Evolutionary conservation across 257 asterid species (phyloP), one percentile per base, ranked within the genome.

Genomic region (Capsicum rhomboideum): DNA sequence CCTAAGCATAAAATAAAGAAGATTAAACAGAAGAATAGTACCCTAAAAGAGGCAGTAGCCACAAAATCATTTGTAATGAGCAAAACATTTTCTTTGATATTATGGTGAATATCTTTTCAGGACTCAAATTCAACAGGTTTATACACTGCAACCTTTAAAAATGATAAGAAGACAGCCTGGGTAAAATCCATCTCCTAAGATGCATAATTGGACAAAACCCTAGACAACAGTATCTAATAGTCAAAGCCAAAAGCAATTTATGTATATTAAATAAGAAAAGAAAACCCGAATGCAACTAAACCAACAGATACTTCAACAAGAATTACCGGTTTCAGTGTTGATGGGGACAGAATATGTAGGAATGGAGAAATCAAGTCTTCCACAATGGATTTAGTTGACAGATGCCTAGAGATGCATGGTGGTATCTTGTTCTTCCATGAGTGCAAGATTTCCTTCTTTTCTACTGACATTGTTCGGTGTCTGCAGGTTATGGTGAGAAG

Each of bases 391-490:
- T 90, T 91, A 54, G 92, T 82, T 40, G 98, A 93, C 84, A 97
- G 88, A 93, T 97, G 98, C 90, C 99, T 92, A 26, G 98, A 94
- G 86, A 97, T 91, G 88, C 83, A 85, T 55, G 99, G 98, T 21
- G 93, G 74, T 86, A 94, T 91, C 83, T 89, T 88, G 89, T 80
- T 86, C 88, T 92, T 93, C 99, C 99, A 97, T 50, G 93, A 87
- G 82, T 82, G 94, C 82, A 97, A 90, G 85, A 86, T 87, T 84
- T 95, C 99, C 91, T 79, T 83, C 93, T 94, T 93, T 90, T 95
- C 99, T 71, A 92, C 87, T 84, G 89, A 85, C 46, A 84, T 68
- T 66, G 91, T 91, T 44, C 98, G 92, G 82, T 88, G 88, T 84
- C 99, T 96, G 89, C 83, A 78, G 84, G 85, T 56, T 42, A 78